Evolutionary conservation across 2,329 filamentous ascomycete species (phyloP), one percentile per base, ranked within the genome.

Genomic region (Botrytis medusae): DNA sequence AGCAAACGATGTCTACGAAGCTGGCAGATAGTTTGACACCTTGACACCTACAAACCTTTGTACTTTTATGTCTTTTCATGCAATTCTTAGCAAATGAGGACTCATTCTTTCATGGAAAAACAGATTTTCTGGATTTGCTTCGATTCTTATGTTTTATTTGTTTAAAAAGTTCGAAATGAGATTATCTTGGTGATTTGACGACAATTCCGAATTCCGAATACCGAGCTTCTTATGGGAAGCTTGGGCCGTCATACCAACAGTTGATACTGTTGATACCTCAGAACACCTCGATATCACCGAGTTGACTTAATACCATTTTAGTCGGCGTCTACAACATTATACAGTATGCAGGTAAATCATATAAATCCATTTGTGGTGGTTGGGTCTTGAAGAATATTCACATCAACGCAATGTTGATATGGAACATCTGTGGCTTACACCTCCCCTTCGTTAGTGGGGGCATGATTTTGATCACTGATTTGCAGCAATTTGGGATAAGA

Each of bases 191-290:
- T 54, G 32, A 40, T 57, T 7, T 67, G 64, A n/a, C n/a, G 32
- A 29, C n/a, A n/a, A 68, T 68, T 40, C 64, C 64, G 64, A 68
- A 54, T 54, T 0, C 64, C 64, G 64, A 68, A 54, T 68, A 5
- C 64, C 64, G 46, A 68, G 22, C 51, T 57, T 40, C 37, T 32
- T 2, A 22, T 22, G n/a, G 32, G 29, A 48, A 40, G 46, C 65
- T 68, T 68, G 48, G 65, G 65, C 65, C 65, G 64, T 34, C 48
- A 68, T 22, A 22, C 51, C 25, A 54, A n/a, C 22, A 25, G 48
- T 54, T 14, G 48, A 54, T 29, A 57, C 51, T 29, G 51, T 29
- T 57, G 61, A 42, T 62, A 62, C 22, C 34, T n/a, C 34, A 61
- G 4, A 22, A 40, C 34, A 20, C 18, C n/a, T 44, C 5, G 6